Conservation (phyloP, 2,329 filamentous ascomycete genomes). For the Paradendryphiella salina region DNA sequence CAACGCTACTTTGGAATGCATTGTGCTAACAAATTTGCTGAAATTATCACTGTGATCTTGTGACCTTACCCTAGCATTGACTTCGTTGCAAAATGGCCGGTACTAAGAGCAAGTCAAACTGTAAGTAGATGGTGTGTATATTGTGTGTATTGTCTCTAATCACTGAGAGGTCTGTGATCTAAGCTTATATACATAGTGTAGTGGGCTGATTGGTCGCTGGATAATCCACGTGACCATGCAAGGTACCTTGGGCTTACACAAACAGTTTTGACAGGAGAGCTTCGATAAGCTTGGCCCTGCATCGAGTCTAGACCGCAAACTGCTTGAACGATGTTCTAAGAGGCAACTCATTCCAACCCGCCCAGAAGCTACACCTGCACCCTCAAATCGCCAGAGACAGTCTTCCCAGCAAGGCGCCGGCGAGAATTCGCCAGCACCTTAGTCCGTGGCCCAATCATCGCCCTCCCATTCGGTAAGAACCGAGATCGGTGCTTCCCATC, state of each 20-base stretch:
- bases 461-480: not conserved
- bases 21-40: no score
- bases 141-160: not conserved
- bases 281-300: no score
- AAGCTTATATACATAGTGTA: not conserved
- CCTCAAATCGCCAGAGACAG: not conserved
- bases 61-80: no score
- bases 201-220: not conserved
- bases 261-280: no score
- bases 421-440: conserved; percentile 1
- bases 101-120: no score
- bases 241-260: not conserved
- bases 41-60: no score
- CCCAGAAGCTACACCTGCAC: not conserved
- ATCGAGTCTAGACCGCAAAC: not conserved
- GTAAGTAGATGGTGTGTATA: no score
- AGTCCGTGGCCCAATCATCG: not conserved
- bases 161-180: not conserved
- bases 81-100: no score
- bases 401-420: not conserved
- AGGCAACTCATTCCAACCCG: not conserved
- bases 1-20: no score
- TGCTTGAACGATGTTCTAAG: not conserved
- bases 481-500: not conserved
- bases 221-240: not conserved